Conservation (phyloP, 192 early-diverging fungal species). For the Pilaira anomala region DNA sequence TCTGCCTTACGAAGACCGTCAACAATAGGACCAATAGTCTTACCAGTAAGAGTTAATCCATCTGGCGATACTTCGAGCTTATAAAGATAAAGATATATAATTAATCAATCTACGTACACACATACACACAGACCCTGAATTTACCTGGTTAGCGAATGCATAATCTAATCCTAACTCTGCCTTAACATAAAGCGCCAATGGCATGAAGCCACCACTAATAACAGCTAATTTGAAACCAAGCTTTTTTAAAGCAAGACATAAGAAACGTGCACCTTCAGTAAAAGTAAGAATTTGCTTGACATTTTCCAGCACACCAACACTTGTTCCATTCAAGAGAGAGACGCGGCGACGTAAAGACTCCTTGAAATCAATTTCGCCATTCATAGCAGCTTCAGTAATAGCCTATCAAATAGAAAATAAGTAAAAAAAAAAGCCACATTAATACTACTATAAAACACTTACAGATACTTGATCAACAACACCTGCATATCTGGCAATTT, state of each 20-base stretch:
- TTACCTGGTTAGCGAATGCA: conserved; percentile 92
- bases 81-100: neutral
- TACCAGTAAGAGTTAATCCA: conserved; percentile 80
- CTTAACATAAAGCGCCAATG: conserved; percentile 90
- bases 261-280: conserved; percentile 85
- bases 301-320: conserved; percentile 71
- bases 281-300: conserved; percentile 78
- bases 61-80: conserved; percentile 83
- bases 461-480: conserved; percentile 90
- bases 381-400: conserved; percentile 96
- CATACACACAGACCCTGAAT: no score
- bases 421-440: conserved; percentile 3
- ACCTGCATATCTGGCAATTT: conserved; percentile 89
- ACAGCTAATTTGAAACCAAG: conserved; percentile 96
- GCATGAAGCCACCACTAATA: conserved; percentile 95
- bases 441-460: conserved; percentile 40
- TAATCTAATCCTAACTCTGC: conserved; percentile 89
- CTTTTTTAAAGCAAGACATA: conserved; percentile 86
- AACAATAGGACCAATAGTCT: conserved; percentile 84
- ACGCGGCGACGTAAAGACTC: conserved; percentile 89
- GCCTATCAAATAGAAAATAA: conserved; percentile 41
- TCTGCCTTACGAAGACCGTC: conserved; percentile 93
- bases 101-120: neutral
- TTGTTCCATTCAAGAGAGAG: conserved; percentile 81
- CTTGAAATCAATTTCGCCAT: conserved; percentile 97